A percentile compares a stretch with the other conserved stretches of the same genome.
Conservation (phyloP, 768 basidiomycete genomes). For the Clitopilus passeckerianus region DNA sequence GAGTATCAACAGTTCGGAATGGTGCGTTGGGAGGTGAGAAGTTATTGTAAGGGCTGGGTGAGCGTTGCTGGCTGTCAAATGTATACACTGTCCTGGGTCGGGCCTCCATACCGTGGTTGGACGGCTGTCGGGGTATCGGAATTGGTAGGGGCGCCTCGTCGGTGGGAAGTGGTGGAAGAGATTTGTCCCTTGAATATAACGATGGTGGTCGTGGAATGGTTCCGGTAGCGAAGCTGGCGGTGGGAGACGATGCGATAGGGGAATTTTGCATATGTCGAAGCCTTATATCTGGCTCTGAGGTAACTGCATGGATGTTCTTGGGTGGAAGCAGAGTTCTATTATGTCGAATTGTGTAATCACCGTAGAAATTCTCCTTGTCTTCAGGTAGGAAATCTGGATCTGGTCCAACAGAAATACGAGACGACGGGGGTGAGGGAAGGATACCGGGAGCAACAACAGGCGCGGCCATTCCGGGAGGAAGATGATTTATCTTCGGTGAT, state of each 20-base stretch:
- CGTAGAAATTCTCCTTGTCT: constrained; percentile 33
- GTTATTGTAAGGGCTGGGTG: constrained; percentile 38
- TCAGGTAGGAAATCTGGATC: constrained; percentile 49
- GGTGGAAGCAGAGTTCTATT: constrained; percentile 15
- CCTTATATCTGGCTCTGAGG: constrained; percentile 62
- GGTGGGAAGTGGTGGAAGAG: constrained; percentile 70
- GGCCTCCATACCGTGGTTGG: constrained; percentile 28
- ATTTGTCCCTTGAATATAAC: constrained; percentile 58
- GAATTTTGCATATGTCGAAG: constrained; percentile 30
- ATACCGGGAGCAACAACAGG: constrained; percentile 73
- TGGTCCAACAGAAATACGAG: constrained; percentile 48
- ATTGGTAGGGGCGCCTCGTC: constrained; percentile 23
- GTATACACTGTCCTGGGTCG: constrained; percentile 66
- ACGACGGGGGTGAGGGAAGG: constrained; percentile 72
- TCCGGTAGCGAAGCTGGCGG: constrained; percentile 13
- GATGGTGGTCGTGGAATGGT: constrained; percentile 10
- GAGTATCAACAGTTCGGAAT: constrained; percentile 50
- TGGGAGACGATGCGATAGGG: constrained; percentile 24
- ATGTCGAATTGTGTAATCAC: constrained; percentile 29
- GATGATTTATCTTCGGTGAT: constrained; percentile 49
- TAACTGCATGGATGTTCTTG: constrained; percentile 46
- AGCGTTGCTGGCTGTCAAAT: constrained; percentile 48
- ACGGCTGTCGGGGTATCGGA: constrained; percentile 25
- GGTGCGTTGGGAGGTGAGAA: constrained; percentile 61
- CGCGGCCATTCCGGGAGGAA: constrained; percentile 64